Base-by-base conservation (phyloP, 1,139 yeast species). In the Yamadazyma dushanensis region DNA sequence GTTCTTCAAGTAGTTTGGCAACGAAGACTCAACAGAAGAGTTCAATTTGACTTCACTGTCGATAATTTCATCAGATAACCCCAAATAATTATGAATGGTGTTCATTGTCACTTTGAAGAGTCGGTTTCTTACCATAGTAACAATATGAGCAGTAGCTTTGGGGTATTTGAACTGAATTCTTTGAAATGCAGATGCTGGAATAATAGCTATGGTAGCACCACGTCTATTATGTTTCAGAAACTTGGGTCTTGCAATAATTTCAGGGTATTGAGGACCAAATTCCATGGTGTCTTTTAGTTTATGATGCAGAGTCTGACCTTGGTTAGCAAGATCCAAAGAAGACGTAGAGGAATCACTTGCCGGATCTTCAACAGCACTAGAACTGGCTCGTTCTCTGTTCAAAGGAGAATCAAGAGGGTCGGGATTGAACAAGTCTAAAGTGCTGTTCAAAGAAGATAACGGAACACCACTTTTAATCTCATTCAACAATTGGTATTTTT, bases 101-200 rank as follows among this genome's bases (percentile, higher is more conserved):
- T 84, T 92, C 61, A 90, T 81, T 0, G 97, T 90, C 5, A 92
- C 97, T 49, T 95, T 76, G 56, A 88, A 88, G 39, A 92, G 70
- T 44, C 96, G 75, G 1, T 95, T 83, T 43, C 90, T 66, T 13
- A 92, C 88, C 78, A 92, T 89, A 46, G 95, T 96, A 7, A 92
- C 94, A 31, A 92, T 90, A 57, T 90, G 96, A 0, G 97, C 86
- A 0, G 96, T 83, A 0, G 96, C 87, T 46, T 85, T 79, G 6
- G 98, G 97, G 53, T 82, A 87, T 49, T 82, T 86, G 25, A 67
- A 55, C 10, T 87, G 84, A 31, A 92, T 74, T 38, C 85, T 68
- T 37, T 78, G 74, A 50, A 92, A 92, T 0, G 97, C 88, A 40
- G 78, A 80, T 2, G 82, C 78, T 0, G 98, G 98, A 11, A 92